Percentiles rank a stretch among this genome's conserved stretches.
phyloP scores from a whole-genome alignment of 2,329 filamentous ascomycete species.

The Volutella citrinella region DNA sequence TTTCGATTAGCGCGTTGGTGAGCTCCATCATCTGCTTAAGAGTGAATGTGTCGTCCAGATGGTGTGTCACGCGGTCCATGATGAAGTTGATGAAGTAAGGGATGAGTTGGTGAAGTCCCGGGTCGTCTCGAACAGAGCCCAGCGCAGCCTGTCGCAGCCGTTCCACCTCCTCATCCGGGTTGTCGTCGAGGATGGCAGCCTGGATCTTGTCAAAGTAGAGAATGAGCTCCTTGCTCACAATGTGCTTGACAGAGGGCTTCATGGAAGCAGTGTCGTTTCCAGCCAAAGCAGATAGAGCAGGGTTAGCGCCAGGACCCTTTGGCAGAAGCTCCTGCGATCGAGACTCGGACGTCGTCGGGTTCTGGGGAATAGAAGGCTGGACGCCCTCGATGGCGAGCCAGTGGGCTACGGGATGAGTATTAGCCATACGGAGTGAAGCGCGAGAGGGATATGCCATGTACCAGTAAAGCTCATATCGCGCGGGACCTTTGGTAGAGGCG shows the following conservation, averaged over 20 bases:
- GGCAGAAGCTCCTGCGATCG: constrained; percentile 81
- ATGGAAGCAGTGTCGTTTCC: constrained; percentile 81
- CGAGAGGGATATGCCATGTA: constrained; percentile 43
- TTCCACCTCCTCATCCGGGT: constrained; percentile 71
- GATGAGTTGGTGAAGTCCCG: constrained; percentile 89
- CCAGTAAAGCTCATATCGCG: constrained; percentile 89
- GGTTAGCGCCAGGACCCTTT: constrained; percentile 86
- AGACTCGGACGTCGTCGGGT: constrained; percentile 83
- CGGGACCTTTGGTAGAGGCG: constrained; percentile 89
- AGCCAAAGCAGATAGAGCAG: constrained; percentile 74
- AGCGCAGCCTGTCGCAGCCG: constrained; percentile 79
- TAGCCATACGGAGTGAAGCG: too few relatives aligned
- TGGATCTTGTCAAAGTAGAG: constrained; percentile 97
- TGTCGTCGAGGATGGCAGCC: constrained; percentile 81
- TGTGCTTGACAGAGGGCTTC: constrained; percentile 91
- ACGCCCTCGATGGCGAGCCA: constrained; percentile 98
- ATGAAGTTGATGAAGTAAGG: constrained; percentile 97
- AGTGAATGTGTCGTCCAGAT: constrained; percentile 83
- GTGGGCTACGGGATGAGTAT: too few relatives aligned
- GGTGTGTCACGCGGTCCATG: constrained; percentile 92
- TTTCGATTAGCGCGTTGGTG: constrained; percentile 78
- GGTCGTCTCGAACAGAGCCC: constrained; percentile 81
- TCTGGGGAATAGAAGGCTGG: constrained; percentile 93
- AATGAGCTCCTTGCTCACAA: constrained; percentile 92
- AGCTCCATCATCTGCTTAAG: constrained; percentile 92